Conservation (phyloP, 1,139 yeast genomes). For the Blastobotrys capitulatus region DNA sequence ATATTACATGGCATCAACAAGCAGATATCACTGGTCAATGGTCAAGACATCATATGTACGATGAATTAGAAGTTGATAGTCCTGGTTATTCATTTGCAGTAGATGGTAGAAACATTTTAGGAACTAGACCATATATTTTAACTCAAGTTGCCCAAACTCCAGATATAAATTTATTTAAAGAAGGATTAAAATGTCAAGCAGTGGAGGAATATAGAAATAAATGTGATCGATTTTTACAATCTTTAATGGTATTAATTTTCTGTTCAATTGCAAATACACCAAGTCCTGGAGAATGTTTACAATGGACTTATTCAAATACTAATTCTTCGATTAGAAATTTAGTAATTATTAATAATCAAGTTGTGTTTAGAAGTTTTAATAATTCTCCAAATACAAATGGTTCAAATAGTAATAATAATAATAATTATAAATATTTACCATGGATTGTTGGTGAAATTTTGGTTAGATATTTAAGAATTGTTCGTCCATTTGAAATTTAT, state of each 20-base stretch:
- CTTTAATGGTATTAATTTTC: conserved; percentile 5
- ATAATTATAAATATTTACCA: conserved; percentile 4
- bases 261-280: conserved; percentile 10
- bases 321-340: background rate
- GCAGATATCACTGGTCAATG: conserved; percentile 4
- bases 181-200: background rate
- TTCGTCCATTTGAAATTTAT: conserved; percentile 9
- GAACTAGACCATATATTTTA: background rate
- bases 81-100: conserved; percentile 9
- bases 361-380: conserved; percentile 1
- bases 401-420: background rate
- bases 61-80: background rate
- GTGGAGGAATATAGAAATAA: conserved; percentile 1
- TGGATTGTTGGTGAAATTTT: conserved; percentile 8
- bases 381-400: background rate
- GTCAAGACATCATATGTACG: background rate
- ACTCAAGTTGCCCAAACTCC: conserved; percentile 2
- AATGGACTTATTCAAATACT: conserved; percentile 6
- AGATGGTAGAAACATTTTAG: background rate
- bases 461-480: conserved; percentile 5
- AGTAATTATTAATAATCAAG: background rate
- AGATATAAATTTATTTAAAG: background rate
- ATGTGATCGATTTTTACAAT: conserved; percentile 5
- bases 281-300: conserved; percentile 4
- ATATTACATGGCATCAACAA: conserved; percentile 7